Evolutionary conservation across 306 rosid genomes (phyloP).

Genomic region (Cicer chorassanicum): DNA sequence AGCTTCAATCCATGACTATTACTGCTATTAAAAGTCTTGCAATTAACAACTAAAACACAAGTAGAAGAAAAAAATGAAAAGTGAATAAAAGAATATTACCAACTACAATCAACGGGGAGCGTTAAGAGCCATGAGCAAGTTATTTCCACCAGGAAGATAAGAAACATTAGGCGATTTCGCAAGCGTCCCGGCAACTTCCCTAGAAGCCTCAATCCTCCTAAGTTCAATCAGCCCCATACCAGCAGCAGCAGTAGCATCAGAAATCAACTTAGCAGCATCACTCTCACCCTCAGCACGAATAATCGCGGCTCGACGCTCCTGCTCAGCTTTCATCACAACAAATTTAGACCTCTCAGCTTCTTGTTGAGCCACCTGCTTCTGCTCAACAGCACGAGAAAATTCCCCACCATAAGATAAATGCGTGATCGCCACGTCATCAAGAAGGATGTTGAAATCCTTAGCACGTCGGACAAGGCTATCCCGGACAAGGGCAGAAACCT

Average conservation of each 20-base stretch:
- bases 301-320: slow-evolving; percentile 85
- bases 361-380: slow-evolving; percentile 97
- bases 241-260: slow-evolving; percentile 69
- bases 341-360: slow-evolving; percentile 94
- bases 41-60: neutral
- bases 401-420: slow-evolving; percentile 77
- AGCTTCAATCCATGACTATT: neutral
- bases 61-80: no score
- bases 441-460: slow-evolving; percentile 76
- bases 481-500: slow-evolving; percentile 84
- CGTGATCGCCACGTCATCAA: slow-evolving; percentile 89
- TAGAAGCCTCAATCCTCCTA: slow-evolving; percentile 84
- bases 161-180: slow-evolving; percentile 83
- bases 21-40: neutral
- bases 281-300: slow-evolving; percentile 93
- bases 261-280: slow-evolving; percentile 84
- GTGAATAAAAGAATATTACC: neutral
- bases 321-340: slow-evolving; percentile 94
- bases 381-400: slow-evolving; percentile 86
- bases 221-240: slow-evolving; percentile 83
- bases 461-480: slow-evolving; percentile 76
- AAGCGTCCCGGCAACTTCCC: slow-evolving; percentile 76
- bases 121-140: slow-evolving; percentile 71
- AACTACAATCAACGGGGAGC: slow-evolving; percentile 57
- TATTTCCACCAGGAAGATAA: slow-evolving; percentile 68